Conservation (phyloP, 805 yeast genomes). For the Clavispora fructus region DNA sequence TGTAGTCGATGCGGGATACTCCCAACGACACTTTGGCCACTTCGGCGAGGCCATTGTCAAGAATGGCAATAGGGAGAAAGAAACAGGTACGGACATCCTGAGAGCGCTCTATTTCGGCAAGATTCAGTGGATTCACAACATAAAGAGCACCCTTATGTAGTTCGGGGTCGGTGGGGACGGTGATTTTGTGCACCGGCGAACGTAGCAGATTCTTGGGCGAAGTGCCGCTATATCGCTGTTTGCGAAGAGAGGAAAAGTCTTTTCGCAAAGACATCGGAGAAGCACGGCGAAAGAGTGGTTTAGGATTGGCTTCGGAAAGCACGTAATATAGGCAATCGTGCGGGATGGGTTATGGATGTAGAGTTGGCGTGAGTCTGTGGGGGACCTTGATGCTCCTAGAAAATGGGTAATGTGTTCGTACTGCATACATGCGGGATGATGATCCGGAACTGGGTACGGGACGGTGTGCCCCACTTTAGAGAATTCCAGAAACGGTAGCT, state of each 20-base stretch:
- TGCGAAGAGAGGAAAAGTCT: slow-evolving; percentile 10
- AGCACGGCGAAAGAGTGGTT: not conserved
- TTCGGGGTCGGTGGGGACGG: slow-evolving; percentile 10
- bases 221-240: slow-evolving; percentile 12
- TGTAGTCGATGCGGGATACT: slow-evolving; percentile 9
- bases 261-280: slow-evolving; percentile 11
- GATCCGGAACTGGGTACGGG: not conserved
- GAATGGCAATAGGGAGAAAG: slow-evolving; percentile 6
- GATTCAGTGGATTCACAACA: slow-evolving; percentile 11
- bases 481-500: no score
- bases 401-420: not conserved
- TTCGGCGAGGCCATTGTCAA: slow-evolving; percentile 11
- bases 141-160: slow-evolving; percentile 6
- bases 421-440: not conserved
- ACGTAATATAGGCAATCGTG: not conserved
- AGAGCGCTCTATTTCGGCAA: slow-evolving; percentile 6
- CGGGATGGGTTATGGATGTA: not conserved
- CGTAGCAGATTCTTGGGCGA: slow-evolving; percentile 13
- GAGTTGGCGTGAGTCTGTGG: not conserved
- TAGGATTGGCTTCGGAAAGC: not conserved
- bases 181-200: slow-evolving; percentile 5
- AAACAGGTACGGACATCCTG: slow-evolving; percentile 11
- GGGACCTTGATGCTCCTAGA: not conserved
- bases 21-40: slow-evolving; percentile 5
- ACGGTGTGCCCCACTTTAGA: no score